Percentiles rank a stretch among this genome's conserved stretches.
phyloP scores from a whole-genome alignment of 345 rosid genomes.

The Eucalyptus camaldulensis region DNA sequence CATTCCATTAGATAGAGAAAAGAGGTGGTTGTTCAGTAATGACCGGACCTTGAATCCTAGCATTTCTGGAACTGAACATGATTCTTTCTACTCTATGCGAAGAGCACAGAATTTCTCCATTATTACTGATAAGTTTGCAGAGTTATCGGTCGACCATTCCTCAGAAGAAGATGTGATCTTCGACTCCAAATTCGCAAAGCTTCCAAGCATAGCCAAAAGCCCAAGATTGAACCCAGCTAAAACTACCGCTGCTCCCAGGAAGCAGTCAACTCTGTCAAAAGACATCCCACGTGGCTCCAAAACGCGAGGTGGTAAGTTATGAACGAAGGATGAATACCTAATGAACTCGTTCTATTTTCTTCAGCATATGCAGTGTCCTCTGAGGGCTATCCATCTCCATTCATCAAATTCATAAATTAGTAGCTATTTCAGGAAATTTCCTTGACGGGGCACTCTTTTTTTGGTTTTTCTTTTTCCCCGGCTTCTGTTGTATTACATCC shows the following conservation, averaged over 20 bases:
- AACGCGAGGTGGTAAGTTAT: constrained; percentile 27
- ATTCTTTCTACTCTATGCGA: constrained; percentile 32
- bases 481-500: neutral
- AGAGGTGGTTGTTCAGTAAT: constrained; percentile 56
- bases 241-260: constrained; percentile 20
- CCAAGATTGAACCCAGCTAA: constrained; percentile 25
- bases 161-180: constrained; percentile 21
- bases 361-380: neutral
- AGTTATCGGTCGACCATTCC: constrained; percentile 29
- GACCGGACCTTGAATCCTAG: constrained; percentile 66
- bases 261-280: constrained; percentile 28
- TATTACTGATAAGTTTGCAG: constrained; percentile 25
- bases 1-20: constrained; percentile 13
- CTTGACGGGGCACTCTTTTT: neutral
- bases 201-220: constrained; percentile 17
- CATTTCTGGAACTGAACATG: constrained; percentile 43
- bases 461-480: neutral
- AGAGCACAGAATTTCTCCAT: constrained; percentile 27
- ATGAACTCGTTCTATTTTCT: neutral
- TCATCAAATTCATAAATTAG: too few relatives aligned
- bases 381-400: neutral
- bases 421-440: neutral
- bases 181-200: constrained; percentile 7
- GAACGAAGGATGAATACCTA: neutral
- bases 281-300: constrained; percentile 16